Percentiles rank a stretch among this genome's conserved stretches.
Conservation (phyloP, 805 yeast species). For the Priceomyces haplophilus region DNA sequence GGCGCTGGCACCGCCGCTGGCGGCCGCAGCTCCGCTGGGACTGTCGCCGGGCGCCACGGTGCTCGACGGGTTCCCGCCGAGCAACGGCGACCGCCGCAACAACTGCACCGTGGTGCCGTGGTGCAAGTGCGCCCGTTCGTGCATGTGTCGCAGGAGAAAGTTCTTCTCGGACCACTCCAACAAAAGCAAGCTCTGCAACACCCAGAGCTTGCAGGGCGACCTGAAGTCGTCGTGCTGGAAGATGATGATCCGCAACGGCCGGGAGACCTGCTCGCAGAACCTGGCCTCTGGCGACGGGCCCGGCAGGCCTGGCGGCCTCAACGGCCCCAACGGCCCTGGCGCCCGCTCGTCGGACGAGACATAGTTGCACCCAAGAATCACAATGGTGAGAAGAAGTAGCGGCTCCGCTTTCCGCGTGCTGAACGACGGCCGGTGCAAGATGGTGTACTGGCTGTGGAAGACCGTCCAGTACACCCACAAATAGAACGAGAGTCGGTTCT, state of each 20-base stretch:
- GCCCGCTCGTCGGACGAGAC: constrained; percentile 12
- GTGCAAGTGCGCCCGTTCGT: constrained; percentile 80
- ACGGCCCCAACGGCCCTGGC: no score
- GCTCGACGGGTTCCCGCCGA: constrained; percentile 64
- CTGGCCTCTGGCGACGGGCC: constrained; percentile 32
- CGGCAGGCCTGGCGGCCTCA: constrained; percentile 12
- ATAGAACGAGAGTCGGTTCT: constrained; percentile 36
- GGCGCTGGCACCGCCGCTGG: not conserved
- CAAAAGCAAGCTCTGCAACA: constrained; percentile 68
- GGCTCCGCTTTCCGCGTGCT: constrained; percentile 46
- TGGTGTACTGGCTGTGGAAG: constrained; percentile 58
- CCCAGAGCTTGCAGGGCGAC: constrained; percentile 75
- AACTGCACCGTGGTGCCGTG: constrained; percentile 85
- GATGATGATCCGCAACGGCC: constrained; percentile 64
- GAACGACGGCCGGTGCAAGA: constrained; percentile 60
- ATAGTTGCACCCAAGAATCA: constrained; percentile 53
- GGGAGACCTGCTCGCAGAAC: constrained; percentile 47
- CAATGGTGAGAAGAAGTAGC: constrained; percentile 52
- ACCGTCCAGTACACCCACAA: constrained; percentile 51
- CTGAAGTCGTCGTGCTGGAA: constrained; percentile 70
- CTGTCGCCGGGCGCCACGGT: constrained; percentile 22
- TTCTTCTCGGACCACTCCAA: constrained; percentile 81
- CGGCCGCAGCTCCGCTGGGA: constrained; percentile 16
- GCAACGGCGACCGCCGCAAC: constrained; percentile 67
- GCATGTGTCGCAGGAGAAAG: constrained; percentile 62